Percentiles rank a stretch among this genome's conserved stretches.
Conservation (phyloP, 768 basidiomycete species). For the Amanita exitialis region DNA sequence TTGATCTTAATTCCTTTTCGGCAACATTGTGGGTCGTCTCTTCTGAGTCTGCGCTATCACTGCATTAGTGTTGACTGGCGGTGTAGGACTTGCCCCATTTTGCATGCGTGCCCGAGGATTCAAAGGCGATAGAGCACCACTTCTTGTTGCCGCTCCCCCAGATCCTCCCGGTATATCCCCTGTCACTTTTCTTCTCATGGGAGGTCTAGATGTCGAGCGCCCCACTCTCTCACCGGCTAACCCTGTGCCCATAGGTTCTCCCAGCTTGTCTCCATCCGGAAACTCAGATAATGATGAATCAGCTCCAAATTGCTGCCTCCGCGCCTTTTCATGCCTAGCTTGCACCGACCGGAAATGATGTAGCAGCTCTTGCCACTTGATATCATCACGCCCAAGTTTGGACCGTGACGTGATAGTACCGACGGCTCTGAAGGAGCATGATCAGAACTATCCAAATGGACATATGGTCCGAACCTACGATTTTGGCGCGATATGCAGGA, state of each 20-base stretch:
- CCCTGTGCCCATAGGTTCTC: slow-evolving; percentile 15
- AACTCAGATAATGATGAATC: slow-evolving; percentile 48
- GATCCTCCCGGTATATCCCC: slow-evolving; percentile 32
- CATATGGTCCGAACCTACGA: slow-evolving; percentile 38
- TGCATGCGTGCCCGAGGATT: slow-evolving; percentile 60
- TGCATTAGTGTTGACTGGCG: not conserved
- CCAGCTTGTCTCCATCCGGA: slow-evolving; percentile 32
- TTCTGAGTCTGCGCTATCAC: slow-evolving; percentile 25
- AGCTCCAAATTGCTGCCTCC: slow-evolving; percentile 64
- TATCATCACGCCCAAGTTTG: slow-evolving; percentile 77
- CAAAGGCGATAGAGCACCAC: slow-evolving; percentile 55
- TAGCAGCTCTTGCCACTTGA: slow-evolving; percentile 95
- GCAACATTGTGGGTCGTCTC: slow-evolving; percentile 21
- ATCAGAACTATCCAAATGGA: not conserved
- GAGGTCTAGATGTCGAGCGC: slow-evolving; percentile 26
- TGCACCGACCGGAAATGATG: slow-evolving; percentile 89
- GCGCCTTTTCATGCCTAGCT: slow-evolving; percentile 83
- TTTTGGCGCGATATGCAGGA: slow-evolving; percentile 83
- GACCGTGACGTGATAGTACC: slow-evolving; percentile 49
- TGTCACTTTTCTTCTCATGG: slow-evolving; percentile 53
- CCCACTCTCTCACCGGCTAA: slow-evolving; percentile 17
- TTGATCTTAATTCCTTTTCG: slow-evolving; percentile 14
- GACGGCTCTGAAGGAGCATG: slow-evolving; percentile 14
- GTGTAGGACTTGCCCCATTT: slow-evolving; percentile 21
- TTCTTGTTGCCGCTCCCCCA: slow-evolving; percentile 20